Evolutionary conservation across 2,329 filamentous ascomycete genomes (phyloP).

Genomic region (Pseudonectria buxi): DNA sequence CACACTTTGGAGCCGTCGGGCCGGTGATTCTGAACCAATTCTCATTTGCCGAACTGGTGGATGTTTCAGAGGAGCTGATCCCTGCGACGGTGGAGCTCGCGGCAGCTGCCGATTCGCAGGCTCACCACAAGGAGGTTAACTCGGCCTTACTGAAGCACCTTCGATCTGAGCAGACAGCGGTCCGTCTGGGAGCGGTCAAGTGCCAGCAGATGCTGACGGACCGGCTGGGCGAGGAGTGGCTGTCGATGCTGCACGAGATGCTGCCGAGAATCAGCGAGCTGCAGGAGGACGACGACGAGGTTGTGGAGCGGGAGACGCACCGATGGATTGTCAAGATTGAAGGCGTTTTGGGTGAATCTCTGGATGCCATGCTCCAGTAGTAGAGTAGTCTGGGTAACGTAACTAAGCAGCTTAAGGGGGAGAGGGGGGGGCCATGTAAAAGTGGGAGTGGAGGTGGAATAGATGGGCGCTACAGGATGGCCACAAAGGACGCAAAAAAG

Average conservation of each 20-base stretch:
- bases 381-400: slow-evolving; percentile 20
- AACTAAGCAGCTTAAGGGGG: slow-evolving; percentile 7
- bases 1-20: slow-evolving; percentile 72
- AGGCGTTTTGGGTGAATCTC: slow-evolving; percentile 77
- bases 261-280: slow-evolving; percentile 91
- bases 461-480: no score
- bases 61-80: slow-evolving; percentile 50
- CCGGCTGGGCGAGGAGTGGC: slow-evolving; percentile 85
- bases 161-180: slow-evolving; percentile 61
- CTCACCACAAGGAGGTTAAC: slow-evolving; percentile 90
- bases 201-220: slow-evolving; percentile 75
- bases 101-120: slow-evolving; percentile 70
- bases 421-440: slow-evolving; percentile 3
- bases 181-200: slow-evolving; percentile 75
- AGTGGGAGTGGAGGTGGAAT: no score
- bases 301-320: slow-evolving; percentile 82
- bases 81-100: slow-evolving; percentile 76
- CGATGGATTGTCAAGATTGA: slow-evolving; percentile 90
- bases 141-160: slow-evolving; percentile 68
- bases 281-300: slow-evolving; percentile 93
- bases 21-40: slow-evolving; percentile 64
- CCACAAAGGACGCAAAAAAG: no score
- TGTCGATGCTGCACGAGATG: slow-evolving; percentile 88
- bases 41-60: slow-evolving; percentile 37
- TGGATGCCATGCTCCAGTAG: slow-evolving; percentile 88